These are phyloP conservation scores for Poa pratensis DNA, from an alignment of 176 grass and related monocot genomes.

Conservation along the genomic window DNA sequence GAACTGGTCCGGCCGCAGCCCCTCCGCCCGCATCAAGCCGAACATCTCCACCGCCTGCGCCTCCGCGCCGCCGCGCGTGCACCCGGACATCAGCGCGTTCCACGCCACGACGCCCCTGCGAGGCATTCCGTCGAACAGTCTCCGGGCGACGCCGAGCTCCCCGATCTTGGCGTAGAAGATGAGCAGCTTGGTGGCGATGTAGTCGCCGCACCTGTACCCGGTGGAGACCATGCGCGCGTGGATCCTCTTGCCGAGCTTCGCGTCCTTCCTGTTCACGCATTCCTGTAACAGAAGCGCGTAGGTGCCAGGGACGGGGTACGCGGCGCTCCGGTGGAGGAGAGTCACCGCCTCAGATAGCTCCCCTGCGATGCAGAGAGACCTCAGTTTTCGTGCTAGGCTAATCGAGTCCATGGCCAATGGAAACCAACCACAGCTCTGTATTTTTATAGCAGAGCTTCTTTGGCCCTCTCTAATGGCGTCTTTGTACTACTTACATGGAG, in stretches of 20 bases:
- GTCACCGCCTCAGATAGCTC: conserved; percentile 43
- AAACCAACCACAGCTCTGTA: background rate
- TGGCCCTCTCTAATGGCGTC: conserved; percentile 28
- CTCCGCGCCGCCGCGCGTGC: conserved; percentile 32
- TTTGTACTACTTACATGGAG: background rate
- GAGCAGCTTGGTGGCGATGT: conserved; percentile 54
- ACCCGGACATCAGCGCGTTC: conserved; percentile 63
- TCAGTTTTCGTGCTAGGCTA: conserved; percentile 33
- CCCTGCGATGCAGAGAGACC: conserved; percentile 48
- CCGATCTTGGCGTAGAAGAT: conserved; percentile 60
- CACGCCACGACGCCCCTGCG: conserved; percentile 43
- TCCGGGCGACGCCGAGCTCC: conserved; percentile 37
- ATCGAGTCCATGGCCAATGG: conserved; percentile 26
- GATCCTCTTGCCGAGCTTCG: conserved; percentile 58
- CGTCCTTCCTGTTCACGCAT: conserved; percentile 52
- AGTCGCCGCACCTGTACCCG: conserved; percentile 34
- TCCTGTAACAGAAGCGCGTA: conserved; percentile 59
- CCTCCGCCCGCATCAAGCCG: conserved; percentile 35
- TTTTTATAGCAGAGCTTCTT: background rate
- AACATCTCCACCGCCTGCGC: conserved; percentile 45
- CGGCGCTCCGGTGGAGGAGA: conserved; percentile 41
- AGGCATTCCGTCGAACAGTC: conserved; percentile 59
- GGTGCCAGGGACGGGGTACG: conserved; percentile 11
- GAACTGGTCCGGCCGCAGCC: conserved; percentile 58
- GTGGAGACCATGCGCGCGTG: conserved; percentile 56